Evolutionary conservation across 768 basidiomycete species (phyloP).

Genomic region (Suillus subalutaceus): DNA sequence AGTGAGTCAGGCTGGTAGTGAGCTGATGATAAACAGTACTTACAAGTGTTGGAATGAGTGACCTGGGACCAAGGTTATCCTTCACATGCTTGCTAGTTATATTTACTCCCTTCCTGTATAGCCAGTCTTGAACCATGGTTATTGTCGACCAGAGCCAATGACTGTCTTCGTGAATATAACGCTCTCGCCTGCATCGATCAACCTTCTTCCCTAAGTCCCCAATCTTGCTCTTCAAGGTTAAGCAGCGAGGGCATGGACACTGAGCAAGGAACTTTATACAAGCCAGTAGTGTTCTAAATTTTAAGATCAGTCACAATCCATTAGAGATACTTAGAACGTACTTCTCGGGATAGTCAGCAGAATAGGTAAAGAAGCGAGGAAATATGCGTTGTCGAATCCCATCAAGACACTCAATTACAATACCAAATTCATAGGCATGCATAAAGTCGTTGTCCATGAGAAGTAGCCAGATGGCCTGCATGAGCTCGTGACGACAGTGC

Average conservation of each 20-base stretch:
- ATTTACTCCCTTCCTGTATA: no score
- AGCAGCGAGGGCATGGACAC: slow-evolving; percentile 26
- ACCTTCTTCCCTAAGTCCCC: slow-evolving; percentile 12
- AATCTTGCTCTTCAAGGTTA: slow-evolving; percentile 13
- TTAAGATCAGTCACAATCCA: not conserved
- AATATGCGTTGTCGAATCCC: slow-evolving; percentile 17
- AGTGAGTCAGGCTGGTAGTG: no score
- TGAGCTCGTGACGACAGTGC: slow-evolving; percentile 19
- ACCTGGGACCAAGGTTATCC: no score
- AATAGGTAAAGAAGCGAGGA: slow-evolving; percentile 24
- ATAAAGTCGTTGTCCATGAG: slow-evolving; percentile 29
- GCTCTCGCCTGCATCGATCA: slow-evolving; percentile 4
- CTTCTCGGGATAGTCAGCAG: slow-evolving; percentile 37
- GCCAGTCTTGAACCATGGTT: no score
- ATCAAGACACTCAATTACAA: slow-evolving; percentile 20
- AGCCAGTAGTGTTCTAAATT: slow-evolving; percentile 20
- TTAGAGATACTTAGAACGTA: slow-evolving; percentile 12
- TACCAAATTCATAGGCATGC: slow-evolving; percentile 24
- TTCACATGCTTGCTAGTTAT: no score
- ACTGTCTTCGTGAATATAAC: no score
- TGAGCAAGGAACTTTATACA: slow-evolving; percentile 20
- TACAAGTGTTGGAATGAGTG: no score
- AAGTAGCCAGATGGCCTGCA: slow-evolving; percentile 29
- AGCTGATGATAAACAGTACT: no score
- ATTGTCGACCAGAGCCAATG: no score